phyloP scores from a whole-genome alignment of 495 filamentous ascomycete genomes.

The Hypoxylon cercidicola region DNA sequence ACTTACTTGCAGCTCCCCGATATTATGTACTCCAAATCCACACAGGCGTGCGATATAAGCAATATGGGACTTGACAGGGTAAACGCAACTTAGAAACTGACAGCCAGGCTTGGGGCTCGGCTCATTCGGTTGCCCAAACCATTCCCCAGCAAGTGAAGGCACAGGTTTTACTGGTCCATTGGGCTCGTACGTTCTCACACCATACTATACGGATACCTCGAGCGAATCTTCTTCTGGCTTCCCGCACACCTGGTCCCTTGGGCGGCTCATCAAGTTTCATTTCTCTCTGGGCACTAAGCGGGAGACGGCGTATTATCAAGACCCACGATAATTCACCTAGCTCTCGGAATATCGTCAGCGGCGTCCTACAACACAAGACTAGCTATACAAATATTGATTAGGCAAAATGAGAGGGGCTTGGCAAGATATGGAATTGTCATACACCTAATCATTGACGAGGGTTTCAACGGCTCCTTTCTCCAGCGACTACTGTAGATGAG shows the following conservation, averaged over 20 bases:
- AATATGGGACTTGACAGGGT: no score
- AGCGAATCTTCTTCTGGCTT: slow-evolving; percentile 5
- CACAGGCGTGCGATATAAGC: background rate
- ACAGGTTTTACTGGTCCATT: background rate
- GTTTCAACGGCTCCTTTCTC: slow-evolving; percentile 1
- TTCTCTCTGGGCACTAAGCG: slow-evolving; percentile 9
- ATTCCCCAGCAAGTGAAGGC: background rate
- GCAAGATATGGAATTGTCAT: slow-evolving; percentile 3
- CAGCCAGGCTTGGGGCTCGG: no score
- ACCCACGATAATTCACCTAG: slow-evolving; percentile 14
- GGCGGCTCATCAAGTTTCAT: slow-evolving; percentile 2
- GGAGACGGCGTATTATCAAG: slow-evolving; percentile 8
- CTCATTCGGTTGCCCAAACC: background rate
- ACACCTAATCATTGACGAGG: background rate
- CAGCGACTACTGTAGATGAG: background rate
- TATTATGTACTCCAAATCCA: slow-evolving; percentile 2
- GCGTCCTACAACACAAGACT: slow-evolving; percentile 11
- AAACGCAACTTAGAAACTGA: no score
- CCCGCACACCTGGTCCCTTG: slow-evolving; percentile 4
- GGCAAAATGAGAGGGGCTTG: slow-evolving; percentile 10
- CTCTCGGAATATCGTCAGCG: slow-evolving; percentile 12
- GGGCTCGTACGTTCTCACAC: background rate
- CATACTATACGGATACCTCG: background rate
- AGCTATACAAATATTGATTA: slow-evolving; percentile 10
- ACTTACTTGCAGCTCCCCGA: slow-evolving; percentile 2